Percentiles rank a stretch among this genome's conserved stretches.
phyloP scores from a whole-genome alignment of 257 asterid species.

The Paulownia fortunei region DNA sequence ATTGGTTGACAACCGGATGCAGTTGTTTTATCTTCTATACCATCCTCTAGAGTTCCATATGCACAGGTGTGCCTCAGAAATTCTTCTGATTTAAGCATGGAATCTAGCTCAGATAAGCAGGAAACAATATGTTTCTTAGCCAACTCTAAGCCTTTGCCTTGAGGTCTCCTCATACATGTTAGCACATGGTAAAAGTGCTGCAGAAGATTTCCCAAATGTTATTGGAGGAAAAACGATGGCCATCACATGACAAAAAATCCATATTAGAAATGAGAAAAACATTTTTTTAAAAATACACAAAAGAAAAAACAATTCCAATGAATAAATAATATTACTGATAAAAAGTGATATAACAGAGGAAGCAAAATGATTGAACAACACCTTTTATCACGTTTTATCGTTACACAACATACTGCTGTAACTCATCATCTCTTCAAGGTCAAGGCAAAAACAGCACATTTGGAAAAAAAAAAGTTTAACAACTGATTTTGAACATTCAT shows the following conservation, averaged over 20 bases:
- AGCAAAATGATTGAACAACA: background rate
- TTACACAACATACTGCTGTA: slow-evolving; percentile 7
- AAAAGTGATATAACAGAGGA: background rate
- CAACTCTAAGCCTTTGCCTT: slow-evolving; percentile 96
- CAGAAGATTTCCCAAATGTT: slow-evolving; percentile 36
- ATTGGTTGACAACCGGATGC: slow-evolving; percentile 92
- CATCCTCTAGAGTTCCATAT: slow-evolving; percentile 42
- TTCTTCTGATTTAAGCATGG: slow-evolving; percentile 75
- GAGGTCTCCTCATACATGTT: slow-evolving; percentile 86
- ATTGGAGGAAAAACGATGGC: slow-evolving; percentile 24
- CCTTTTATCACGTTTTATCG: background rate
- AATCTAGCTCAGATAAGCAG: slow-evolving; percentile 84
- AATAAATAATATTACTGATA: background rate
- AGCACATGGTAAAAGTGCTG: slow-evolving; percentile 93
- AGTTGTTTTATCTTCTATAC: slow-evolving; percentile 67
- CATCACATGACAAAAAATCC: slow-evolving; percentile 12
- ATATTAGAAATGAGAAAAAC: slow-evolving; percentile 8
- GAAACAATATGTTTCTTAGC: slow-evolving; percentile 87
- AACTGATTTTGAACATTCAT: background rate
- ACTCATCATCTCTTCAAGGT: background rate
- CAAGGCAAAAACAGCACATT: background rate
- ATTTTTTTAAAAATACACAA: background rate
- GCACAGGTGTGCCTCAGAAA: slow-evolving; percentile 58
- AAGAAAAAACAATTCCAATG: slow-evolving; percentile 5
- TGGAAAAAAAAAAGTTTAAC: background rate